Evolutionary conservation across 2,329 filamentous ascomycete species (phyloP), one percentile per base, ranked within the genome.

Genomic region (Graphilbum fragrans): DNA sequence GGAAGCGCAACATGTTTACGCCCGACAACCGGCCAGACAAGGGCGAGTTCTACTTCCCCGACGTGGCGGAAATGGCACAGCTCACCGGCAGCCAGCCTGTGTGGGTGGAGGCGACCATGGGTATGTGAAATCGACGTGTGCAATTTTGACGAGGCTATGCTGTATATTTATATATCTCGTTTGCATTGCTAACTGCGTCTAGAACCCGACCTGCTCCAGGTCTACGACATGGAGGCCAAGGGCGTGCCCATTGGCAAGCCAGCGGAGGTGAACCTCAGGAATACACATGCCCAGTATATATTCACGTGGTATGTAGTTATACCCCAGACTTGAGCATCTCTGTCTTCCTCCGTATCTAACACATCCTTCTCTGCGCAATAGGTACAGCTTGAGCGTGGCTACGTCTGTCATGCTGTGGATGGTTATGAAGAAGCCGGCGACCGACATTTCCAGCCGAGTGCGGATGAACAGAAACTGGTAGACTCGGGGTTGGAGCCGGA

Each of bases 1-100:
- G 86, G 76, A 92, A 94, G 72, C 94, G 90, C 71, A 98, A 98
- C 59, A 82, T 88, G 74, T 98, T 98, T 59, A 98, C 92, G 42
- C 92, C 92, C 0, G 79, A 83, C 0, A 98, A 98, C 53, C 69
- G 77, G 51, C 90, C 90, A 0, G 80, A 88, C 51, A 78, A 79
- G 55, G 77, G 81, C 45, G 80, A 87, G 60, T 98, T 93, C 58
- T 94, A 94, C 63, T 98, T 98, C 55, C 90, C 92, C 0, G 90
- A 94, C 60, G 86, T 98, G 20, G 62, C 72, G 53, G 77, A 95
- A 68, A 98, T 98, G 92, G 92, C 92, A 2, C 69, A 67, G 46
- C 62, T 86, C 57, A 80, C 79, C 20, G 86, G 84, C 1, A 88
- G 82, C 53, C 86, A 95, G 62, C 71, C 86, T 1, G 83, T 98